These are phyloP conservation scores for Pseudogymnoascus sp. DNA, from an alignment of 2,329 filamentous ascomycete species.

Conservation along the genomic window DNA sequence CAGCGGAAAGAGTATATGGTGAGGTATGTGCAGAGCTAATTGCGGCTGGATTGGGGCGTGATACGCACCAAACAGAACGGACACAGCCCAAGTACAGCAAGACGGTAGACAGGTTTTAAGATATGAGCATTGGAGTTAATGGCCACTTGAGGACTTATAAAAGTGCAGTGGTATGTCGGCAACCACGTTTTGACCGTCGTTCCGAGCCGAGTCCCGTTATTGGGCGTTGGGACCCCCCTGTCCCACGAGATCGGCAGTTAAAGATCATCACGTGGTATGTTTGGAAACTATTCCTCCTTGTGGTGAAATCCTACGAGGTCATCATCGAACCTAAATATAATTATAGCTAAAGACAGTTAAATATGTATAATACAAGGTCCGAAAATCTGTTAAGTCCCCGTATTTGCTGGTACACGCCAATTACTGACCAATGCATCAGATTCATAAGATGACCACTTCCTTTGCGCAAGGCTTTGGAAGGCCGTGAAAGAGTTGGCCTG, in stretches of 20 bases:
- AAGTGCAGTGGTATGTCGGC: neutral
- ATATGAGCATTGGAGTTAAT: neutral
- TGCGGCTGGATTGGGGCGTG: neutral
- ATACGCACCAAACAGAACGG: neutral
- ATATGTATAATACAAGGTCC: neutral
- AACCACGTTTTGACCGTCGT: neutral
- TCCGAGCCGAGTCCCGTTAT: neutral
- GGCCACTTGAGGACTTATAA: neutral
- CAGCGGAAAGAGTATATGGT: constrained; percentile 23
- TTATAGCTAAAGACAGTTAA: neutral
- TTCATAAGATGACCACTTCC: neutral
- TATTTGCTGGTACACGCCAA: neutral
- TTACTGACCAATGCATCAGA: neutral
- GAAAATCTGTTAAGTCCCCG: neutral
- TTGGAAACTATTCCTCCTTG: neutral
- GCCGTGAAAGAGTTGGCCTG: neutral
- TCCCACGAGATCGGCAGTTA: neutral
- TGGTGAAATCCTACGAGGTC: neutral
- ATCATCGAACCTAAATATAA: too few species aligned
- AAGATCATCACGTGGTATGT: neutral
- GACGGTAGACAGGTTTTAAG: neutral
- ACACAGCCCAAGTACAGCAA: neutral
- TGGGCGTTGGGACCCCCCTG: neutral
- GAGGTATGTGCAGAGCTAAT: constrained; percentile 26
- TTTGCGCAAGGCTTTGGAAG: neutral